Evolutionary conservation across 768 basidiomycete genomes (phyloP).

Genomic region (Chalciporus sphaerocephalus): DNA sequence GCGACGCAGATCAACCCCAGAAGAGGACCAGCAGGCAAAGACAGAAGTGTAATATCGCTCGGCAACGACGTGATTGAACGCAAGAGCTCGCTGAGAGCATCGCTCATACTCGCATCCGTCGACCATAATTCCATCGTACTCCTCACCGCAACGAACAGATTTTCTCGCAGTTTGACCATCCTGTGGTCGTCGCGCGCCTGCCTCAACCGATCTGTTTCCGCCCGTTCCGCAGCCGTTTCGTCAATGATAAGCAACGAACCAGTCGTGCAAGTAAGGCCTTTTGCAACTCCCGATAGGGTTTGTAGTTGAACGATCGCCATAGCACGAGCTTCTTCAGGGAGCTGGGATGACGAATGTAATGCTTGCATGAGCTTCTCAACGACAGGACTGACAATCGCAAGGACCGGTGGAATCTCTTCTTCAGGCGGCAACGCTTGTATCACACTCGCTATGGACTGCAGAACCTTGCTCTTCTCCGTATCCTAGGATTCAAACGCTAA

Average conservation of each 20-base stretch:
- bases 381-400: slow-evolving; percentile 77
- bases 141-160: slow-evolving; percentile 56
- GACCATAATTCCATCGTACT: slow-evolving; percentile 72
- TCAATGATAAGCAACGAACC: slow-evolving; percentile 65
- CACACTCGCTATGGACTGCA: slow-evolving; percentile 90
- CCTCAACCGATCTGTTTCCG: slow-evolving; percentile 52
- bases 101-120: slow-evolving; percentile 68
- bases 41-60: slow-evolving; percentile 70
- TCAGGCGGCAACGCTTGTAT: slow-evolving; percentile 82
- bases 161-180: slow-evolving; percentile 60
- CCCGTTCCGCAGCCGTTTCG: slow-evolving; percentile 47
- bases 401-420: slow-evolving; percentile 72
- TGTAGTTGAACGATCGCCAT: slow-evolving; percentile 70
- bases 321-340: slow-evolving; percentile 67
- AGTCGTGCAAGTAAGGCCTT: slow-evolving; percentile 74
- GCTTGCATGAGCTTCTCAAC: slow-evolving; percentile 64
- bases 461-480: slow-evolving; percentile 82
- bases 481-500: slow-evolving; percentile 43
- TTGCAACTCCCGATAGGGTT: slow-evolving; percentile 79
- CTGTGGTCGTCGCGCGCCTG: slow-evolving; percentile 60
- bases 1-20: slow-evolving; percentile 76
- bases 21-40: slow-evolving; percentile 76
- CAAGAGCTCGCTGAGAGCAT: slow-evolving; percentile 78
- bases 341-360: slow-evolving; percentile 51
- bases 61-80: slow-evolving; percentile 83